Base-by-base conservation (phyloP, 805 yeast species). In the Sugiyamaella mastotermitis region DNA sequence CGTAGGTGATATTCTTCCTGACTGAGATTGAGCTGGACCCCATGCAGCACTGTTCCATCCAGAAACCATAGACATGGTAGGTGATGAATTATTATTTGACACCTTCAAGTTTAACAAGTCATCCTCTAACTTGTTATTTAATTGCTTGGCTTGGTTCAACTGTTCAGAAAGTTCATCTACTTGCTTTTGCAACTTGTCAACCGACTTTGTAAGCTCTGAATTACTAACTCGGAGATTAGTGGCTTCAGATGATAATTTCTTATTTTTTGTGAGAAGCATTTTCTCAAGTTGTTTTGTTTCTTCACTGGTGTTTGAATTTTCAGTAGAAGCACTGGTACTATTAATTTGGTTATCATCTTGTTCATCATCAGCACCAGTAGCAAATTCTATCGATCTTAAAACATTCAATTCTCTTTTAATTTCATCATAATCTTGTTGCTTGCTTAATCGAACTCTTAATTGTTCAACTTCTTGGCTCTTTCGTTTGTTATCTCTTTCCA, bases 341-440 rank as follows among this genome's bases (percentile, higher is more conserved):
- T 9, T 7, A 9, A 9, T 9, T 11, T 31, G 22, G 3, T 53
- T 56, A 15, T 49, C 57, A 20, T 49, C 49, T 15, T 52, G 60
- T 6, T 49, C 60, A 11, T 52, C 60, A 16, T 56, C 64, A 4
- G 59, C 55, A 8, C 51, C 57, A 8, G 41, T 52, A 9, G 51
- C 50, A 60, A 86, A 82, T 51, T 83, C 85, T 26, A 86, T 79
- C 46, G 80, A 78, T 54, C 81, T 77, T 43, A 87, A 57, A 18
- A 86, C 72, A 14, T 71, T 72, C 47, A 88, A 64, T 52, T 88
- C 96, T 35, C 75, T 72, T 56, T 85, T 86, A 33, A 87, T 56
- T 45, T 84, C 87, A 37, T 83, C 87, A 58, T 88, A 87, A 55
- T 87, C 95, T 2, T 69, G 61, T 36, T 77, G 74, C 22, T 64